Evolutionary conservation across 768 basidiomycete species (phyloP).

Genomic region (Lentinus tigrinus): DNA sequence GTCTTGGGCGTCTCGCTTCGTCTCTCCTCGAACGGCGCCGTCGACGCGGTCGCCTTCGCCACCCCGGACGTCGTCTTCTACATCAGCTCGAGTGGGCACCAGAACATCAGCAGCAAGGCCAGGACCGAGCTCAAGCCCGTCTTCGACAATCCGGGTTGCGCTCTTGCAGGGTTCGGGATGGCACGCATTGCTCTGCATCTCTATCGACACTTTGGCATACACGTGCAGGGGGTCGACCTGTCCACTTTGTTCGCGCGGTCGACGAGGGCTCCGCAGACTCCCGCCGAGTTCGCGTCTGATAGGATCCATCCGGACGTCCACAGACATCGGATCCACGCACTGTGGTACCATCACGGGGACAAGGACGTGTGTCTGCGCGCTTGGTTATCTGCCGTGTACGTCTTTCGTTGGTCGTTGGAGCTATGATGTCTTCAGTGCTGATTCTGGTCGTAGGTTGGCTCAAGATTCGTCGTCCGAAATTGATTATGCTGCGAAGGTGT

Average conservation of each 20-base stretch:
- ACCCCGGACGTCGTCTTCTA: slow-evolving; percentile 8
- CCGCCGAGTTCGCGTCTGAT: slow-evolving; percentile 28
- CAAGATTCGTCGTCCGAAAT: slow-evolving; percentile 1
- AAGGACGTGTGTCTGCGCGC: slow-evolving; percentile 36
- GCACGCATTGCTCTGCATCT: slow-evolving; percentile 35
- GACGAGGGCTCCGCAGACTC: slow-evolving; percentile 22
- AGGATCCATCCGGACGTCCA: slow-evolving; percentile 15
- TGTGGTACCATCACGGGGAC: slow-evolving; percentile 32
- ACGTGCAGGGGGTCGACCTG: slow-evolving; percentile 38
- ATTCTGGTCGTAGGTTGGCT: slow-evolving; percentile 24
- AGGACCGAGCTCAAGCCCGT: background rate
- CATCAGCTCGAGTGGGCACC: background rate
- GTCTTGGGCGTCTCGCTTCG: slow-evolving; percentile 16
- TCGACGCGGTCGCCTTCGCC: slow-evolving; percentile 6
- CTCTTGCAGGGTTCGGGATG: slow-evolving; percentile 35
- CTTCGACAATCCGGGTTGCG: background rate
- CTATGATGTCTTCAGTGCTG: background rate
- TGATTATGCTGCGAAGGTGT: slow-evolving; percentile 7
- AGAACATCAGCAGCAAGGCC: background rate
- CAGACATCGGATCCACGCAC: slow-evolving; percentile 18
- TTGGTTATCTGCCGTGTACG: slow-evolving; percentile 36
- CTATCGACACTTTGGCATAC: slow-evolving; percentile 25
- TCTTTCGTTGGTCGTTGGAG: background rate
- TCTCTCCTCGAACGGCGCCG: slow-evolving; percentile 3
- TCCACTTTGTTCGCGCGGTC: slow-evolving; percentile 28